phyloP scores from a whole-genome alignment of 1,284 basidiomycete species.

The Heliocybe sulcata region DNA sequence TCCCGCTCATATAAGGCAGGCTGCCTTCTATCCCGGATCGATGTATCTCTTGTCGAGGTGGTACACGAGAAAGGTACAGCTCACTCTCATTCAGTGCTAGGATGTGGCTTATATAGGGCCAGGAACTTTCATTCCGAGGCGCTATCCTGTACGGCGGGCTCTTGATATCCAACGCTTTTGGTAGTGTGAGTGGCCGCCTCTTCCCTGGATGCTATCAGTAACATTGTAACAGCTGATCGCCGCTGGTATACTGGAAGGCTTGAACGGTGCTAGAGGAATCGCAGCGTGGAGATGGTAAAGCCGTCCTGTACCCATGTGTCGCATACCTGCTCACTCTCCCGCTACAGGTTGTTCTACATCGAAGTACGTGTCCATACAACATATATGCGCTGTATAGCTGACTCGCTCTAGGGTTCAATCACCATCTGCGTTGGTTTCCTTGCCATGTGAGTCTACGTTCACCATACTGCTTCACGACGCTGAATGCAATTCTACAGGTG shows the following conservation, averaged over 20 bases:
- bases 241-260: slow-evolving; percentile 59
- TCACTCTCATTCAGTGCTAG: no score
- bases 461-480: background rate
- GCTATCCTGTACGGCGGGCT: slow-evolving; percentile 64
- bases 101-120: no score
- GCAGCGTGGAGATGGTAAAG: slow-evolving; percentile 67
- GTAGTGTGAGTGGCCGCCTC: slow-evolving; percentile 37
- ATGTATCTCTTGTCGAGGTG: slow-evolving; percentile 56
- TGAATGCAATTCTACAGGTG: slow-evolving; percentile 6
- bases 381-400: slow-evolving; percentile 1
- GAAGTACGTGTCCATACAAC: slow-evolving; percentile 31
- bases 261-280: slow-evolving; percentile 64
- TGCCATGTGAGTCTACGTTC: slow-evolving; percentile 35
- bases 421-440: slow-evolving; percentile 49
- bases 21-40: slow-evolving; percentile 59
- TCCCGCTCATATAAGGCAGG: slow-evolving; percentile 18
- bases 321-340: background rate
- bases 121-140: slow-evolving; percentile 64
- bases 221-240: slow-evolving; percentile 42
- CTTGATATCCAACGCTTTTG: slow-evolving; percentile 74
- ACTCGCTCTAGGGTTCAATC: slow-evolving; percentile 37
- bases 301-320: slow-evolving; percentile 8
- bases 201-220: background rate
- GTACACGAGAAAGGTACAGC: slow-evolving; percentile 53
- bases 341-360: slow-evolving; percentile 49